Base-by-base conservation (phyloP, 176 grass and related monocot species). In the Thinopyrum elongatum region DNA sequence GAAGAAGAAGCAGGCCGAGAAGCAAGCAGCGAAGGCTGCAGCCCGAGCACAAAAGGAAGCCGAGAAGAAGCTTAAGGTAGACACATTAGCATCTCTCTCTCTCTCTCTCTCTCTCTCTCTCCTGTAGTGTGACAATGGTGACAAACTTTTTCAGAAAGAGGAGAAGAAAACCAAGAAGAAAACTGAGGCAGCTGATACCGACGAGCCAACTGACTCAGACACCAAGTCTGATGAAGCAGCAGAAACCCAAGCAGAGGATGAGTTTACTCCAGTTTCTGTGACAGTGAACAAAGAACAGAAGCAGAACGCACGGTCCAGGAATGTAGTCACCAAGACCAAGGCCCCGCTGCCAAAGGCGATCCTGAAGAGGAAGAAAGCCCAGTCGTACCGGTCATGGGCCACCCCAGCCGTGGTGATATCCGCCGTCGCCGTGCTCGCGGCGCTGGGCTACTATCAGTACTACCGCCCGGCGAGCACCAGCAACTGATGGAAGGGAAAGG, bases 1-100 rank as follows among this genome's bases (percentile, higher is more conserved):
- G 42, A 99, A 99, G 90, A 99, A 94, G 90, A 99, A 80, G 72
- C 85, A 86, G 57, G 90, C 97, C 41, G 97, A 99, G 82, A 99
- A 98, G 87, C 90, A 93, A 76, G 88, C 82, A 21, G 84, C 88
- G 2, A 96, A 96, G 70, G 94, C 94, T 1, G 94, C 84, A 22
- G 92, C 58, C 10, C 89, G 91, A 76, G 97, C 92, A 71, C 92
- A 94, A 57, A 99, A 94, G 84, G 94, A 99, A 15, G 80, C 90
- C 12, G 94, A 96, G 77, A 94, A 90, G 88, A 99, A 93, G 76
- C 82, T 87, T 4, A 93, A 93, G 97, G 97, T 88, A 85, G 39
- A 47, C 2, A 46, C 55, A 25, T 23, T 17, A 46, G 9, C 57
- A 49, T 76, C 39, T 23, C 53, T 6, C 34, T 19, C 82, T 22